Conservation (phyloP, 768 basidiomycete species). For the Gyrodon lividus region DNA sequence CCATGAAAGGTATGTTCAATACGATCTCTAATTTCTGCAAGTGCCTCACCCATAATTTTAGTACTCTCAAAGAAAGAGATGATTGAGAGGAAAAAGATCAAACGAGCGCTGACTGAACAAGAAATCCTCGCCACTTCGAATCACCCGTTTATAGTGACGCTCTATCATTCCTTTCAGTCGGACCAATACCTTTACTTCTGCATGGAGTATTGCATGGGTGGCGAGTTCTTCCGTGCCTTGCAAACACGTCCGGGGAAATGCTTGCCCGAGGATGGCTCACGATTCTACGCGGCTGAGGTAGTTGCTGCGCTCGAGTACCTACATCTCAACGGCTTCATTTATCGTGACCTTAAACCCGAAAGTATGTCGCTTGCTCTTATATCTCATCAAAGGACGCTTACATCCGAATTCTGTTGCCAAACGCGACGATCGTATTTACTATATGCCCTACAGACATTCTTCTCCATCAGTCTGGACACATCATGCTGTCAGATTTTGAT, state of each 20-base stretch:
- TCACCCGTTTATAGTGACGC: constrained; percentile 98
- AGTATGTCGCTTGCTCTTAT: constrained; percentile 57
- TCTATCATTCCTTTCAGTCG: constrained; percentile 99
- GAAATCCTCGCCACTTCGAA: constrained; percentile 98
- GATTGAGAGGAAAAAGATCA: constrained; percentile 99
- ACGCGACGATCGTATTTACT: too few relatives aligned
- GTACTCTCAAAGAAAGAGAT: constrained; percentile 99
- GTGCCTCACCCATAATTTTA: constrained; percentile 39
- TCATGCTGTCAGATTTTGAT: constrained; percentile 99
- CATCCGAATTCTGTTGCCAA: constrained; percentile 11
- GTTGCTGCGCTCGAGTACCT: constrained; percentile 97
- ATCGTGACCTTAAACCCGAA: constrained; percentile 98
- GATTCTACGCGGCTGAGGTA: constrained; percentile 99
- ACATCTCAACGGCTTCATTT: constrained; percentile 99
- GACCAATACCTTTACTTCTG: constrained; percentile 98
- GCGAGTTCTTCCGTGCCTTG: constrained; percentile 97
- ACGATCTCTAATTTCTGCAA: constrained; percentile 1
- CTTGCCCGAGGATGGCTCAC: constrained; percentile 89
- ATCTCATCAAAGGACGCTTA: not conserved
- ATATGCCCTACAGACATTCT: constrained; percentile 72
- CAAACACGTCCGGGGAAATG: constrained; percentile 97
- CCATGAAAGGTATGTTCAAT: constrained; percentile 89
- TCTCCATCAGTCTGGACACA: constrained; percentile 96
- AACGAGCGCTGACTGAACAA: constrained; percentile 96
- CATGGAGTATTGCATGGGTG: constrained; percentile 99